A percentile compares a stretch with the other conserved stretches of the same genome.
Conservation (phyloP, 306 rosid species). For the Sicyos edulis region DNA sequence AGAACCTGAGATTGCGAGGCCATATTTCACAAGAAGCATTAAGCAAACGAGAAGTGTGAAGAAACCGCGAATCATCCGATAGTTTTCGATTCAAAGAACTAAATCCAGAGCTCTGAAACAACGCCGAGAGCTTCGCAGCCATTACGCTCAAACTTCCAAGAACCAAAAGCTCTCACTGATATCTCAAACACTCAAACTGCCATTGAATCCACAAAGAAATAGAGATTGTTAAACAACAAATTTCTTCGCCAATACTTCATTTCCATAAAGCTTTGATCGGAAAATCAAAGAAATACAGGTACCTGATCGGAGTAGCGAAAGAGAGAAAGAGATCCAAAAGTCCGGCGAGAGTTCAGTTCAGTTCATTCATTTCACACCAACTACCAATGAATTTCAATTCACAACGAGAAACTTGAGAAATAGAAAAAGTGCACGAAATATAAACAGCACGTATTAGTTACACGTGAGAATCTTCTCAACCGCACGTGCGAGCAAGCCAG, state of each 20-base stretch:
- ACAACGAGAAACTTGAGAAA: background rate
- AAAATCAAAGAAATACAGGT: background rate
- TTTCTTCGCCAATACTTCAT: constrained; percentile 17
- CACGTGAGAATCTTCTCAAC: background rate
- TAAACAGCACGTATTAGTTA: background rate
- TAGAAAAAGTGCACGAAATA: background rate
- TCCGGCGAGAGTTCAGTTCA: constrained; percentile 9
- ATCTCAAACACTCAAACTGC: background rate
- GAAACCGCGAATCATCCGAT: constrained; percentile 26
- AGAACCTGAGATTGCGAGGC: constrained; percentile 51
- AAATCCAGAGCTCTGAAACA: constrained; percentile 47
- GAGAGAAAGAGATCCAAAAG: constrained; percentile 5
- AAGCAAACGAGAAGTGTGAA: constrained; percentile 31
- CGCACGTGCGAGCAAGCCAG: background rate
- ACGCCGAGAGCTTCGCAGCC: constrained; percentile 55
- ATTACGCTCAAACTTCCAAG: constrained; percentile 22
- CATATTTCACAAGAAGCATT: constrained; percentile 52
- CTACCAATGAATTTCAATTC: background rate
- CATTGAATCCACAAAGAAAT: background rate
- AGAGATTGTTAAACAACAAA: background rate
- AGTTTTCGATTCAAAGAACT: constrained; percentile 27
- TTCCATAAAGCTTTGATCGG: background rate
- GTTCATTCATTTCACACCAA: background rate
- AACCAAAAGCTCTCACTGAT: background rate
- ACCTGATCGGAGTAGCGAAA: background rate